phyloP scores from a whole-genome alignment of 139 green algal species.

The Tetradesmus obliquus region DNA sequence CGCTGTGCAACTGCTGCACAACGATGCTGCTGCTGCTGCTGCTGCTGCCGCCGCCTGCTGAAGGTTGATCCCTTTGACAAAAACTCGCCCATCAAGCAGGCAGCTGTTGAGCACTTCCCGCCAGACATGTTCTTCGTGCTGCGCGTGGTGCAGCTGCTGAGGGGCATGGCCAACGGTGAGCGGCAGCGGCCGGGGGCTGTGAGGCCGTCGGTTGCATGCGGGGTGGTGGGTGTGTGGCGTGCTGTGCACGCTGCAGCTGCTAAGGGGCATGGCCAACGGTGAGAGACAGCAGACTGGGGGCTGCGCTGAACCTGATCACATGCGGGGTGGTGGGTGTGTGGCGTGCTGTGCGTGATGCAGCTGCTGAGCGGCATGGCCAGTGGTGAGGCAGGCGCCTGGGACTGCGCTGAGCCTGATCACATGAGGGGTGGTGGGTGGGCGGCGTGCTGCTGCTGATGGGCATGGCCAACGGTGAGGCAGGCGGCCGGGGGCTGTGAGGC shows the following conservation, averaged over 20 bases:
- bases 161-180: conserved; percentile 80
- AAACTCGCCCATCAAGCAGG: conserved; percentile 87
- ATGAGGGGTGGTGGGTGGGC: conserved; percentile 62
- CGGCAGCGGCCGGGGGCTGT: neutral
- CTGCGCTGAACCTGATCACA: neutral
- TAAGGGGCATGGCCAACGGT: conserved; percentile 82
- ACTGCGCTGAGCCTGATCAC: neutral
- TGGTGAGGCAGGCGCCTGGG: conserved; percentile 47
- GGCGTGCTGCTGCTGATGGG: conserved; percentile 89
- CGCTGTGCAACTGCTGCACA: neutral
- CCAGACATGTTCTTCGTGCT: conserved; percentile 97
- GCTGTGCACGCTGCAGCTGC: conserved; percentile 87
- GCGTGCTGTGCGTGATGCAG: conserved; percentile 88
- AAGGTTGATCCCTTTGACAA: conserved; percentile 90
- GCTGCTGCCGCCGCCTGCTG: neutral
- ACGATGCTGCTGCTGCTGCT: neutral
- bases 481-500: neutral
- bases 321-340: neutral
- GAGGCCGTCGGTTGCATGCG: neutral
- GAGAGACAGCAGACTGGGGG: too few relatives aligned
- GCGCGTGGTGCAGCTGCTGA: conserved; percentile 87
- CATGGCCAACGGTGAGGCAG: conserved; percentile 66
- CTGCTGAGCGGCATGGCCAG: conserved; percentile 83
- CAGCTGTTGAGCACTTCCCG: conserved; percentile 89
- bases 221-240: conserved; percentile 53